A percentile compares a stretch with the other conserved stretches of the same genome.
These are phyloP conservation scores for Rhizoctonia solani DNA, from an alignment of 1,284 basidiomycete species.

Conservation along the genomic window DNA sequence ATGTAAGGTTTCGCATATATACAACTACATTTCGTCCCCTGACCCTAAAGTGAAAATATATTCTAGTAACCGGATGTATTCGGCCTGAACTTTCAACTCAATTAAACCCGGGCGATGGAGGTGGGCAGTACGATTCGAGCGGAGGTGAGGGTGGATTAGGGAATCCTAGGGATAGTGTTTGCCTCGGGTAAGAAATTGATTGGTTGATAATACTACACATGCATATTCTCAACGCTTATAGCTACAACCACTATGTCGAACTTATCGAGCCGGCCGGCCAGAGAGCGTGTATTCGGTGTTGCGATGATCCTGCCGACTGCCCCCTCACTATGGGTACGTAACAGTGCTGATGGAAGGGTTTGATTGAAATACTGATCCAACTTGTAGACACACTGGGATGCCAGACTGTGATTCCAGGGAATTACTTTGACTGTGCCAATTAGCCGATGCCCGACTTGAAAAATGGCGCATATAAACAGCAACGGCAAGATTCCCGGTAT, in stretches of 20 bases:
- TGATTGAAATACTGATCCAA: not conserved
- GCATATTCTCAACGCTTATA: not conserved
- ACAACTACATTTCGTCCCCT: too few species aligned
- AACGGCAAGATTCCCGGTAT: too few species aligned
- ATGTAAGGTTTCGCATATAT: slow-evolving; percentile 8
- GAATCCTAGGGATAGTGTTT: slow-evolving; percentile 42
- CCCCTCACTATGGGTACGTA: slow-evolving; percentile 36
- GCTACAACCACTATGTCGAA: slow-evolving; percentile 43
- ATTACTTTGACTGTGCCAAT: slow-evolving; percentile 36
- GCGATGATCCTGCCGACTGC: slow-evolving; percentile 40
- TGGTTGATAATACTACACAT: not conserved
- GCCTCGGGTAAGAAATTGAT: slow-evolving; percentile 38
- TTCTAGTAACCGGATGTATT: slow-evolving; percentile 37
- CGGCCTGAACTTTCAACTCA: slow-evolving; percentile 24
- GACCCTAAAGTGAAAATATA: not conserved
- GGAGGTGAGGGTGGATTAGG: slow-evolving; percentile 43
- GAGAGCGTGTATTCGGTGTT: slow-evolving; percentile 44
- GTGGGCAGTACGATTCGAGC: slow-evolving; percentile 45
- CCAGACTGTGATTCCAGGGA: slow-evolving; percentile 39
- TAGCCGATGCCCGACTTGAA: too few species aligned
- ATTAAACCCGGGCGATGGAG: slow-evolving; percentile 40
- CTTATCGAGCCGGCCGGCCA: slow-evolving; percentile 43
- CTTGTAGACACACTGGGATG: slow-evolving; percentile 39
- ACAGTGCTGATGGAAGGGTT: not conserved
- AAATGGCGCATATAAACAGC: too few species aligned